Evolutionary conservation across 2,329 filamentous ascomycete species (phyloP).

Genomic region (Ophiostoma sp.): DNA sequence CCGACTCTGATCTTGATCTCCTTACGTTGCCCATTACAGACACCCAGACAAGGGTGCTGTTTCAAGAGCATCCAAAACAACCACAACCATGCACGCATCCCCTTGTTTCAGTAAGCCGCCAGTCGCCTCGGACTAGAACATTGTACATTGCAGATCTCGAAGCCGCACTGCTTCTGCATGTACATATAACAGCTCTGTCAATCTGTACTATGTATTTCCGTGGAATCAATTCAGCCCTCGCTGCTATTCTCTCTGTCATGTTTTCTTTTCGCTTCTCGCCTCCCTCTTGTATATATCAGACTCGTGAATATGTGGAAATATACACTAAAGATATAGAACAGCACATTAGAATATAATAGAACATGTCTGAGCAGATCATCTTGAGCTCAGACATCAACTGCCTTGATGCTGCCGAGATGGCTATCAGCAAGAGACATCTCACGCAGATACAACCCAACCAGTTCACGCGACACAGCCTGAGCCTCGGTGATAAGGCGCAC

Average conservation of each 20-base stretch:
- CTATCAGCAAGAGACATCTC: background rate
- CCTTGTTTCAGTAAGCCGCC: background rate
- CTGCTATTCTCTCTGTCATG: background rate
- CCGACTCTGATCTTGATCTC: background rate
- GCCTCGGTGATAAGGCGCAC: background rate
- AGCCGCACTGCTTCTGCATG: background rate
- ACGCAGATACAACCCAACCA: background rate
- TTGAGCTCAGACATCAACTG: no score
- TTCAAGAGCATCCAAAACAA: conserved; percentile 10
- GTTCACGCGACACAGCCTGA: background rate
- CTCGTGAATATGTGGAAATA: no score
- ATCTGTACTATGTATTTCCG: background rate
- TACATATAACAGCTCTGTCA: no score
- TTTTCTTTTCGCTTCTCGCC: background rate
- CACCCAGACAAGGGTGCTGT: background rate
- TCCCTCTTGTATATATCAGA: background rate
- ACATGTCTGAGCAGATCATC: no score
- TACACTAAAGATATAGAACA: no score
- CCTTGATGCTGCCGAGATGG: no score
- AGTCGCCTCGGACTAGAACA: background rate
- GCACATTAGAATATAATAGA: no score
- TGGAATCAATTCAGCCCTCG: background rate
- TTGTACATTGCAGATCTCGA: background rate
- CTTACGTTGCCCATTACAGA: background rate
- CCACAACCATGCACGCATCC: background rate